Evolutionary conservation across 2,329 filamentous ascomycete genomes (phyloP).

Genomic region (Aspergillus clavatus): DNA sequence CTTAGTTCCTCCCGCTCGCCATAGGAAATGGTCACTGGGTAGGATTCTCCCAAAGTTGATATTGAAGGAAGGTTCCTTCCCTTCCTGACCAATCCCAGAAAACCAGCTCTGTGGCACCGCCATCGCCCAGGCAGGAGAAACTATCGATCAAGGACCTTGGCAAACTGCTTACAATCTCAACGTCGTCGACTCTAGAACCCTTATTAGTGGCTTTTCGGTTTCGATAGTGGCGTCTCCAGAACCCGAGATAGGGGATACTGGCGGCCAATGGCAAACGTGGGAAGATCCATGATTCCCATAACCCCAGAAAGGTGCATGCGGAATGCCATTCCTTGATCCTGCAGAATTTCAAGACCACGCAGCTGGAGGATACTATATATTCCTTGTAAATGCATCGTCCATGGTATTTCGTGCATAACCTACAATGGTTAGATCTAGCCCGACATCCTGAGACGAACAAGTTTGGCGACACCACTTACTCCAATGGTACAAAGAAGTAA

Average conservation of each 20-base stretch:
- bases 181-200: neutral
- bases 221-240: constrained; percentile 27
- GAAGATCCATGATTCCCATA: constrained; percentile 31
- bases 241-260: constrained; percentile 20
- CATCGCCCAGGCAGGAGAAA: constrained; percentile 20
- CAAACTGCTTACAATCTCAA: constrained; percentile 28
- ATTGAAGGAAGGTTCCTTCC: constrained; percentile 22
- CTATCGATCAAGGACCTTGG: constrained; percentile 26
- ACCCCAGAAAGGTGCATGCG: constrained; percentile 26
- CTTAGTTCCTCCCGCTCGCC: constrained; percentile 15
- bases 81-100: constrained; percentile 29
- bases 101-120: constrained; percentile 21
- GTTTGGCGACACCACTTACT: too few relatives aligned
- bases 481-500: constrained; percentile 30
- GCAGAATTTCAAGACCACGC: constrained; percentile 8
- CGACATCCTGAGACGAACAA: too few relatives aligned
- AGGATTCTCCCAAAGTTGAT: constrained; percentile 26
- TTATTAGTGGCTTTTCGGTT: constrained; percentile 1
- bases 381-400: constrained; percentile 30
- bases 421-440: too few relatives aligned
- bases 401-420: constrained; percentile 27
- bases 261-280: constrained; percentile 23
- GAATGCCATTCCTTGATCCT: constrained; percentile 9
- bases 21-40: constrained; percentile 11
- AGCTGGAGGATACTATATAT: constrained; percentile 28